Evolutionary conservation across 371 early-diverging fungal species (phyloP).

Genomic region (Phascolomyces articulosus): DNA sequence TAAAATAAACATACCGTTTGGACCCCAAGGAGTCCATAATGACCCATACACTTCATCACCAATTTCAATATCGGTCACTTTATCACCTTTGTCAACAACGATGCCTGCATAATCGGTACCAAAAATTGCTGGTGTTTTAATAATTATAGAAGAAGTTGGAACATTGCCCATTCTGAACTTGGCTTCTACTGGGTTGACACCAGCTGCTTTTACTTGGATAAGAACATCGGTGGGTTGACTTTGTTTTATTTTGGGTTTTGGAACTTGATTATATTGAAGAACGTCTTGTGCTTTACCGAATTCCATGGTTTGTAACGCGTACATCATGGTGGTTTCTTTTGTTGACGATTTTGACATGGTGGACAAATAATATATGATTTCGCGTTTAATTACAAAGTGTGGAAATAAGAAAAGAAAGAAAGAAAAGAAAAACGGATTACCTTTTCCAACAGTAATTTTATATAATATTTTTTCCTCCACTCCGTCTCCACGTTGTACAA

Average conservation of each 20-base stretch:
- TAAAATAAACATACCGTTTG: conserved; percentile 2
- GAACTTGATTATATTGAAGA: conserved; percentile 30
- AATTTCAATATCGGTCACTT: conserved; percentile 39
- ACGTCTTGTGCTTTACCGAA: conserved; percentile 28
- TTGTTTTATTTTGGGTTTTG: conserved; percentile 24
- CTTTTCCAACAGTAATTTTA: too few species aligned
- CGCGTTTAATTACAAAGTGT: too few species aligned
- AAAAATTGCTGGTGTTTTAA: too few species aligned
- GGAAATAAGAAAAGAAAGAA: too few species aligned
- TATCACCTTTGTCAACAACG: conserved; percentile 36
- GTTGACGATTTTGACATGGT: too few species aligned
- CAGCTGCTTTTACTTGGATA: conserved; percentile 58
- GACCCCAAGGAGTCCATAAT: conserved; percentile 15
- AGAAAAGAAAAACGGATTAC: too few species aligned
- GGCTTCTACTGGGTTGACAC: conserved; percentile 67
- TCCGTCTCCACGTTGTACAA: too few species aligned
- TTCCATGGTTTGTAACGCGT: conserved; percentile 36
- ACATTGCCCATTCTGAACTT: conserved; percentile 44
- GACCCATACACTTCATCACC: conserved; percentile 60
- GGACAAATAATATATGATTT: too few species aligned
- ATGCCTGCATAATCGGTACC: conserved; percentile 50
- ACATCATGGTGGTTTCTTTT: too few species aligned
- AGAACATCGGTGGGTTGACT: conserved; percentile 42
- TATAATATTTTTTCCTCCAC: too few species aligned
- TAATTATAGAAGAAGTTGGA: too few species aligned